Conservation (phyloP, 228 moss, liverwort and hornwort genomes). For the Sphagnum fallax region DNA sequence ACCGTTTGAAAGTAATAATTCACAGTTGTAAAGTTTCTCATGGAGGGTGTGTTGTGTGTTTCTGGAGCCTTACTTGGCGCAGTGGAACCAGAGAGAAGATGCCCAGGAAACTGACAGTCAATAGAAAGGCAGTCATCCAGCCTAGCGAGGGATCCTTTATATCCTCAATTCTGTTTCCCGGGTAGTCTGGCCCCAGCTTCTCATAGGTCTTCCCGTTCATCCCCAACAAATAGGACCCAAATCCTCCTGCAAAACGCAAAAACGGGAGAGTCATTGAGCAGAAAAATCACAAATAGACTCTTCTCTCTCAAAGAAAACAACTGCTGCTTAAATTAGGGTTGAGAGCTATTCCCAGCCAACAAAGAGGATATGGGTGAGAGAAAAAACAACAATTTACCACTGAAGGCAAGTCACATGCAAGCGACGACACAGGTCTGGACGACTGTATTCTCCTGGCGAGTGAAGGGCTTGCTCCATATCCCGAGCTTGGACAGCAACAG, state of each 20-base stretch:
- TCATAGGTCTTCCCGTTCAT: slow-evolving; percentile 65
- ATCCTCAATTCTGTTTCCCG: slow-evolving; percentile 49
- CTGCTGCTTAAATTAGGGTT: background rate
- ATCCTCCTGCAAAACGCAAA: slow-evolving; percentile 53
- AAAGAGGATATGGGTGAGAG: background rate
- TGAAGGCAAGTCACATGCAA: slow-evolving; percentile 86
- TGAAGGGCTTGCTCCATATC: slow-evolving; percentile 66
- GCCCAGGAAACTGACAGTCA: slow-evolving; percentile 76
- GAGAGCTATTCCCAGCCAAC: background rate
- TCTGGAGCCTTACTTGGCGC: slow-evolving; percentile 51
- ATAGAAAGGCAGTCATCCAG: slow-evolving; percentile 67
- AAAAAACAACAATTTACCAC: slow-evolving; percentile 30
- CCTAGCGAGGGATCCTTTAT: slow-evolving; percentile 72
- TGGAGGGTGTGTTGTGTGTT: background rate
- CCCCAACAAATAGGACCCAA: slow-evolving; percentile 69
- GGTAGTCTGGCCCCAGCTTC: slow-evolving; percentile 22
- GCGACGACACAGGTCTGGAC: slow-evolving; percentile 88
- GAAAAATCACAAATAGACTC: background rate
- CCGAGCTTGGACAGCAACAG: slow-evolving; percentile 43
- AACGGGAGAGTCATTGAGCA: background rate
- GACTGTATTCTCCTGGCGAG: slow-evolving; percentile 92
- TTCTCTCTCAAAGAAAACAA: background rate
- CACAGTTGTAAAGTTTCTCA: background rate
- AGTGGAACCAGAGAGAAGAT: slow-evolving; percentile 79
- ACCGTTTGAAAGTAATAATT: background rate